Evolutionary conservation across 2,329 filamentous ascomycete genomes (phyloP).

Genomic region (Incumbomyces delicatus): DNA sequence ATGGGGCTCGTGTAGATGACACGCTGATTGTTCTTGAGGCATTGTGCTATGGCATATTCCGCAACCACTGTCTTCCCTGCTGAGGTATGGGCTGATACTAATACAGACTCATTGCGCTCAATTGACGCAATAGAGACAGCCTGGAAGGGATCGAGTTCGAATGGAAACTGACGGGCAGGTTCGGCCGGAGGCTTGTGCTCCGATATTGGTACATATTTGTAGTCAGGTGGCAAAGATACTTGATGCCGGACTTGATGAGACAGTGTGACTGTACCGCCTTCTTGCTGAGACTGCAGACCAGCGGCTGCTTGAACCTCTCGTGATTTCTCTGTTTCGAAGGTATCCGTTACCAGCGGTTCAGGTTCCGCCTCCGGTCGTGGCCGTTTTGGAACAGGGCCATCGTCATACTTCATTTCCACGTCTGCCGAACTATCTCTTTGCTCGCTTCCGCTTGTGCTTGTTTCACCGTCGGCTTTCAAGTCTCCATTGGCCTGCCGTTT

Average conservation of each 20-base stretch:
- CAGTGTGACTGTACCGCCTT: conserved; percentile 64
- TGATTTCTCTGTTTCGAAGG: conserved; percentile 89
- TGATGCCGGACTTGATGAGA: conserved; percentile 98
- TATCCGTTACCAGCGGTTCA: conserved; percentile 78
- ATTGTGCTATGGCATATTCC: conserved; percentile 96
- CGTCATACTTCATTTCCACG: conserved; percentile 19
- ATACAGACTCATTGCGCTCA: conserved; percentile 86
- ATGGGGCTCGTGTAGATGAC: conserved; percentile 99
- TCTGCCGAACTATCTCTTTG: conserved; percentile 6
- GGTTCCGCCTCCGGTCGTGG: conserved; percentile 49
- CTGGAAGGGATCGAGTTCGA: conserved; percentile 95
- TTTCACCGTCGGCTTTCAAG: conserved; percentile 44
- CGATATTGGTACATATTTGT: conserved; percentile 89
- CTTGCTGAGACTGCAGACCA: conserved; percentile 54
- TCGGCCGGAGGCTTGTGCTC: conserved; percentile 83
- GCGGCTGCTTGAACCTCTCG: conserved; percentile 76
- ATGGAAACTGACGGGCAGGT: conserved; percentile 74
- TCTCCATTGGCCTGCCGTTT: conserved; percentile 79
- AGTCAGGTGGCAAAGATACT: conserved; percentile 86
- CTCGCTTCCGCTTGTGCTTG: not conserved
- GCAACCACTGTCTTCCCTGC: conserved; percentile 97
- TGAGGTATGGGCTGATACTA: conserved; percentile 94
- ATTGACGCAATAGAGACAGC: conserved; percentile 90
- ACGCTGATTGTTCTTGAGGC: conserved; percentile 91
- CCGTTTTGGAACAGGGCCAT: conserved; percentile 37